Conservation (phyloP, 1,284 basidiomycete genomes). For the Cerrena zonata region DNA sequence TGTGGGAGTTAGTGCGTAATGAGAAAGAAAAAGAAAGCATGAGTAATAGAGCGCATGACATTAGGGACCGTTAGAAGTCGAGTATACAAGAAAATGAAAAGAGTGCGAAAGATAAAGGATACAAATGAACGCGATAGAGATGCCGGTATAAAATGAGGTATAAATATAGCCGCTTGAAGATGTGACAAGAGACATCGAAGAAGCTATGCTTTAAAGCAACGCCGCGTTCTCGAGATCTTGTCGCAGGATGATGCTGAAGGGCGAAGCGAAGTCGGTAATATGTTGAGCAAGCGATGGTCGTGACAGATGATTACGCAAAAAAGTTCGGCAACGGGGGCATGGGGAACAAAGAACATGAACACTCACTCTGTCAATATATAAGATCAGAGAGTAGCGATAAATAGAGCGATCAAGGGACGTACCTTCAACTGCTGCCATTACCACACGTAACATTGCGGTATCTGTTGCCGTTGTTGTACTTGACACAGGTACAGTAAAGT, state of each 20-base stretch:
- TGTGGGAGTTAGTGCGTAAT: slow-evolving; percentile 11
- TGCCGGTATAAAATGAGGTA: slow-evolving; percentile 16
- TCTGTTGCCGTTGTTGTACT: slow-evolving; percentile 92
- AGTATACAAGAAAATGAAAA: slow-evolving; percentile 18
- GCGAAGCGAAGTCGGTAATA: slow-evolving; percentile 19
- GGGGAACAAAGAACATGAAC: slow-evolving; percentile 28
- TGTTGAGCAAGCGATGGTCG: slow-evolving; percentile 19
- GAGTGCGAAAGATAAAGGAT: slow-evolving; percentile 15
- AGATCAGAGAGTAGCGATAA: slow-evolving; percentile 10
- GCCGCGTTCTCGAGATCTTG: slow-evolving; percentile 40
- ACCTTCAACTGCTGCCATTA: slow-evolving; percentile 93
- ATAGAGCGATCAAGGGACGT: slow-evolving; percentile 23
- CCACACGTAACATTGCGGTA: slow-evolving; percentile 83
- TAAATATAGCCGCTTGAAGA: slow-evolving; percentile 2
- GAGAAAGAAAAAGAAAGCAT: slow-evolving; percentile 14
- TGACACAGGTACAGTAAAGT: slow-evolving; percentile 10
- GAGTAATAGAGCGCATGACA: slow-evolving; percentile 14
- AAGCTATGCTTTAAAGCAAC: slow-evolving; percentile 31
- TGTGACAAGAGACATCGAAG: slow-evolving; percentile 3
- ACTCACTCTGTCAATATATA: slow-evolving; percentile 74
- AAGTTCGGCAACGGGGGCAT: slow-evolving; percentile 19
- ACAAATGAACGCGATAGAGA: slow-evolving; percentile 11
- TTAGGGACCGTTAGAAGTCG: slow-evolving; percentile 6
- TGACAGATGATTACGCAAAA: slow-evolving; percentile 19
- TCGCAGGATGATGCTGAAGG: slow-evolving; percentile 40